Evolutionary conservation across 2,329 filamentous ascomycete species (phyloP), one percentile per base, ranked within the genome.

Genomic region (Colletotrichum coccodes): DNA sequence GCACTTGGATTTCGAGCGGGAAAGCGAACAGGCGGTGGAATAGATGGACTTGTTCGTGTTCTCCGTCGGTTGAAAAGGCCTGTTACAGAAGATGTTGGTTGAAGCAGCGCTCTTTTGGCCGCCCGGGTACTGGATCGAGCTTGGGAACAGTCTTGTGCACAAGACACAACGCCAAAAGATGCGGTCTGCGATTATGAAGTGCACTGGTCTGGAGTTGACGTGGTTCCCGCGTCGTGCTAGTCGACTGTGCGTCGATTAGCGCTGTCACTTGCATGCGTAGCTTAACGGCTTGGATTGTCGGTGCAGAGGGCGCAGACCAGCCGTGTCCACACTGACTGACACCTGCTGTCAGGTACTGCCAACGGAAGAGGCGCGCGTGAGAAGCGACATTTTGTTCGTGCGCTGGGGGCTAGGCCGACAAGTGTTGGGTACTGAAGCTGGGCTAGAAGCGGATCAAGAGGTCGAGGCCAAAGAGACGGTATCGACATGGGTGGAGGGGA

Each of bases 241-340:
- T 46, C 18, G 54, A 44, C 40, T 42, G 65, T 59, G 62, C 61
- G 42, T 54, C 65, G 53, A 26, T 60, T 68, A 64, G 60, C 53
- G 65, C 46, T 54, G 65, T 65, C 61, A 68, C 65, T 68, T 65
- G 61, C 65, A 68, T 64, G 34, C 53, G n/a, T 50, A 65, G 54
- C 56, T 54, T 26, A 68, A 65, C 65, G 61, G 65, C 60, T 36
- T 50, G 64, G 52, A 53, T 64, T 63, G 50, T 56, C 50, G 52
- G 40, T 54, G 63, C 63, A 56, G 50, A 52, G 50, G 38, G 46
- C 47, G 52, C 26, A 64, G 65, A 60, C 61, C 16, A 65, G 38
- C 26, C 8, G 46, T 50, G 54, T 44, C 61, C 65, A 68, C 40
- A 42, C 46, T 40, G 60, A 42, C 49, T 54, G 54, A 36, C 65